phyloP scores from a whole-genome alignment of 2,329 filamentous ascomycete species.

The Dothidotthia symphoricarpi region DNA sequence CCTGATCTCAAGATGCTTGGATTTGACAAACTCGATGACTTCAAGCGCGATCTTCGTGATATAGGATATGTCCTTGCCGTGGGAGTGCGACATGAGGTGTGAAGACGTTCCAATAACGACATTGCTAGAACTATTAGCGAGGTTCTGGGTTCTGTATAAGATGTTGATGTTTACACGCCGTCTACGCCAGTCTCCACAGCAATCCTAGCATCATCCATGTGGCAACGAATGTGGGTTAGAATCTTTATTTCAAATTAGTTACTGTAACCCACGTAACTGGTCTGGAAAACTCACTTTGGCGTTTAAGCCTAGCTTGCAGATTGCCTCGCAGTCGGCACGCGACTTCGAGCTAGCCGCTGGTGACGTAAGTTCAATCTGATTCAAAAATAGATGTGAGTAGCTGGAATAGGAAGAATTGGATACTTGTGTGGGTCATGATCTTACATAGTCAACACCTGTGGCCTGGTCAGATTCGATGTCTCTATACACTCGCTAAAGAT shows the following conservation, averaged over 20 bases:
- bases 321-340: constrained; percentile 79
- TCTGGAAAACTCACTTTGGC: no score
- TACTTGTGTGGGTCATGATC: constrained; percentile 74
- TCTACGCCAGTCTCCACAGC: constrained; percentile 82
- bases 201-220: constrained; percentile 74
- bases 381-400: no score
- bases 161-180: no score
- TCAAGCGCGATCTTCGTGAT: constrained; percentile 72
- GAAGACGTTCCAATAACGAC: constrained; percentile 82
- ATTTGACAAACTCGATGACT: constrained; percentile 85
- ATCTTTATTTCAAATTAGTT: constrained; percentile 51
- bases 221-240: constrained; percentile 74
- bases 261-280: not conserved
- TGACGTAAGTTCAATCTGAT: no score
- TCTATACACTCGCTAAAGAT: no score
- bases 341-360: no score
- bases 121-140: no score
- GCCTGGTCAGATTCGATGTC: no score
- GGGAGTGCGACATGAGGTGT: constrained; percentile 78
- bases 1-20: constrained; percentile 71
- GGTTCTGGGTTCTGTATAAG: no score
- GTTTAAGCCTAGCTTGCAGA: constrained; percentile 89
- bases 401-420: no score
- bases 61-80: constrained; percentile 87
- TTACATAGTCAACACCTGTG: no score